These are phyloP conservation scores for Talaromyces verruculosus DNA, from an alignment of 2,329 filamentous ascomycete species.

Conservation along the genomic window DNA sequence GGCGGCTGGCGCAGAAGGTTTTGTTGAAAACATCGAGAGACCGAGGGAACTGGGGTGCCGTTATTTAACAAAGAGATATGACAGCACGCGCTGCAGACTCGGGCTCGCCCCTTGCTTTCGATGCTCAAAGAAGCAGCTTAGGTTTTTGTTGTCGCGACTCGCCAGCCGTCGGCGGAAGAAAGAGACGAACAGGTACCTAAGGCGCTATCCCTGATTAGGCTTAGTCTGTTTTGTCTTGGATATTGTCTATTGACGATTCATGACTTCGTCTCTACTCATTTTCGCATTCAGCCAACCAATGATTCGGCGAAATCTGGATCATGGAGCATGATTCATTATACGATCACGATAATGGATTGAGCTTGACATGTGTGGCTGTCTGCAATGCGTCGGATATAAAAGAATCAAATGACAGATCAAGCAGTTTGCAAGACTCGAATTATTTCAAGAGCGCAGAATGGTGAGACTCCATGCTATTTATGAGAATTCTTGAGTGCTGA, in stretches of 20 bases:
- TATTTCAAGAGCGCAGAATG: constrained; percentile 51
- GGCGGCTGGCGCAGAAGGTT: constrained; percentile 35
- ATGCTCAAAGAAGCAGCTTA: not conserved
- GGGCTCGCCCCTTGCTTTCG: constrained; percentile 20
- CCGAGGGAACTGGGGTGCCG: not conserved
- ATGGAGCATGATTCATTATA: not conserved
- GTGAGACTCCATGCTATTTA: constrained; percentile 28
- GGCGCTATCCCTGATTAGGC: not conserved
- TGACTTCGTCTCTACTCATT: not conserved
- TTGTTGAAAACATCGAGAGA: constrained; percentile 38
- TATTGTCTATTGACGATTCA: not conserved
- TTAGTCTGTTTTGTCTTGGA: not conserved
- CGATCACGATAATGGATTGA: not conserved
- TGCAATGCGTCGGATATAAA: constrained; percentile 11
- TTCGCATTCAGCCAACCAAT: not conserved
- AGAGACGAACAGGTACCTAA: not conserved
- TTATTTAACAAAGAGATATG: not conserved
- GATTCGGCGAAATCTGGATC: not conserved
- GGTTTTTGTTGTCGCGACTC: not conserved
- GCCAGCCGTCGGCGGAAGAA: not conserved
- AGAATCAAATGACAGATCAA: no score
- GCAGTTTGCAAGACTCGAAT: constrained; percentile 27
- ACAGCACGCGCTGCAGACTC: not conserved
- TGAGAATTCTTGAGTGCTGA: constrained; percentile 5
- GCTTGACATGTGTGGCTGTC: constrained; percentile 15